A percentile compares a stretch with the other conserved stretches of the same genome.
phyloP scores from a whole-genome alignment of 2,329 filamentous ascomycete species.

The Neopestalotiopsis rosae region DNA sequence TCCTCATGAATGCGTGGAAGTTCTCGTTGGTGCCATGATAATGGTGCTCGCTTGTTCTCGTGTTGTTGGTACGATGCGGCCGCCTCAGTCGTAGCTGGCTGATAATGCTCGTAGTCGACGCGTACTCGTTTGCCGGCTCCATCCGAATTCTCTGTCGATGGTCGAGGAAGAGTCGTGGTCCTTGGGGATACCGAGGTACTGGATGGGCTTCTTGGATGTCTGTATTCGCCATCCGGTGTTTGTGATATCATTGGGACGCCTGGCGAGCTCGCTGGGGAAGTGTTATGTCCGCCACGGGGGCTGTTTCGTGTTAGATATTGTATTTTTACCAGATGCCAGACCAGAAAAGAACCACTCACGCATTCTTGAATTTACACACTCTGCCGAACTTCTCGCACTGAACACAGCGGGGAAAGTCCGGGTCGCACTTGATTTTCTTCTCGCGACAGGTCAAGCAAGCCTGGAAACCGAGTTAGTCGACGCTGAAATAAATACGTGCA shows the following conservation, averaged over 20 bases:
- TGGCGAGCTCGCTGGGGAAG: conserved; percentile 58
- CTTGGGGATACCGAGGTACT: conserved; percentile 56
- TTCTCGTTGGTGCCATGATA: conserved; percentile 47
- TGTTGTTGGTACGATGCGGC: conserved; percentile 32
- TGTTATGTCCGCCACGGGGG: conserved; percentile 63
- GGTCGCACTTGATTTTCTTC: conserved; percentile 98
- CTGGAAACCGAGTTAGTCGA: conserved; percentile 17
- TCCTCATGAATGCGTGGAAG: conserved; percentile 56
- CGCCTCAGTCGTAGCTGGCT: conserved; percentile 38
- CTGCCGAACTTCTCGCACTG: conserved; percentile 93
- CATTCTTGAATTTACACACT: conserved; percentile 83
- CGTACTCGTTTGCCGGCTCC: conserved; percentile 55
- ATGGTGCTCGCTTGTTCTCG: conserved; percentile 42
- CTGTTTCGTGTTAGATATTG: conserved; percentile 38
- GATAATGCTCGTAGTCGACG: conserved; percentile 52
- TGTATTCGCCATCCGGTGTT: conserved; percentile 41
- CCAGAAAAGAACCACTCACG: conserved; percentile 62
- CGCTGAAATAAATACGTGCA: neutral
- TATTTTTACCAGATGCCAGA: conserved; percentile 22
- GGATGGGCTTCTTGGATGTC: conserved; percentile 47
- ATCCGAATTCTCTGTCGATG: conserved; percentile 34
- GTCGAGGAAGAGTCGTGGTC: conserved; percentile 36
- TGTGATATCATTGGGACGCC: conserved; percentile 47
- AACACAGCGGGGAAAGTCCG: conserved; percentile 83
- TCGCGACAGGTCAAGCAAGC: conserved; percentile 85